Conservation (phyloP, 2,329 filamentous ascomycete species). For the Chalaropsis thielavioides region DNA sequence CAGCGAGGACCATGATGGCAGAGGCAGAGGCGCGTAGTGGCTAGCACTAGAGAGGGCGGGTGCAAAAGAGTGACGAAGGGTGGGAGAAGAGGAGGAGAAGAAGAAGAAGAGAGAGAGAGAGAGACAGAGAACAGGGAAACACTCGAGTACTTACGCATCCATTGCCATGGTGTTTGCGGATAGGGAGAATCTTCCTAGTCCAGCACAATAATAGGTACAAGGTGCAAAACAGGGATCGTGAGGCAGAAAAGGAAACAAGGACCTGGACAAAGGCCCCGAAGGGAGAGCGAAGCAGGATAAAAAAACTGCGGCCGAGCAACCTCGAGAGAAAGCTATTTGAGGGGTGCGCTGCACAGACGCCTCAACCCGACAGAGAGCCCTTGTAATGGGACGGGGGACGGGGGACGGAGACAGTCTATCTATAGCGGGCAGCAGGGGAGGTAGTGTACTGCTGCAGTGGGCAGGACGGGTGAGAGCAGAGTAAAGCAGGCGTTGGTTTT, state of each 20-base stretch:
- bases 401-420: not conserved
- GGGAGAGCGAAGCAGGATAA: not conserved
- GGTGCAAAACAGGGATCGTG: slow-evolving; percentile 1
- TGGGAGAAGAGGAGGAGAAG: not conserved
- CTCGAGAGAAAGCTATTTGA: not conserved
- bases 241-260: slow-evolving; percentile 6
- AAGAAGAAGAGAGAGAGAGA: not conserved
- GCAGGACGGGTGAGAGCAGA: not conserved
- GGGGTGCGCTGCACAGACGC: not conserved
- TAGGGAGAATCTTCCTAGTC: not conserved
- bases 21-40: not conserved
- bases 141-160: slow-evolving; percentile 4
- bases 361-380: not conserved
- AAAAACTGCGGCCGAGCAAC: not conserved
- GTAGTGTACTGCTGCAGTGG: no score
- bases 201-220: slow-evolving; percentile 3
- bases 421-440: not conserved
- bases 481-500: no score
- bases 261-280: not conserved
- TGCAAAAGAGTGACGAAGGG: not conserved
- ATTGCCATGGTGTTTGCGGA: not conserved
- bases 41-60: not conserved
- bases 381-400: not conserved
- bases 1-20: slow-evolving; percentile 11
- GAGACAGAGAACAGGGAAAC: not conserved